Evolutionary conservation across 192 early-diverging fungal genomes (phyloP).

Genomic region (Phycomyces nitens): DNA sequence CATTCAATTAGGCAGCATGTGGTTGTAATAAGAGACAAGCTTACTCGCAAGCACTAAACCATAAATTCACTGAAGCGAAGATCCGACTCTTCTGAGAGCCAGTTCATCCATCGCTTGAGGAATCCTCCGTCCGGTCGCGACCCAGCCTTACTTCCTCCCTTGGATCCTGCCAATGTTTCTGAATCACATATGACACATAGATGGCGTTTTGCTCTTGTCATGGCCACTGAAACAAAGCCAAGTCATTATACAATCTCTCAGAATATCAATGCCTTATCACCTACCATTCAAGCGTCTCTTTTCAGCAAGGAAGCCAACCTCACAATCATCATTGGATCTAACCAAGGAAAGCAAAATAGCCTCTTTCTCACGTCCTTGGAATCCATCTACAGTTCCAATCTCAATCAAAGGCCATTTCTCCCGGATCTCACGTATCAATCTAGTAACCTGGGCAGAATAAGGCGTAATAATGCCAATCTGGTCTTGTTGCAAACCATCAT

Average conservation of each 20-base stretch:
- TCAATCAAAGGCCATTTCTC: slow-evolving; percentile 62
- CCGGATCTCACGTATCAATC: slow-evolving; percentile 46
- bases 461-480: slow-evolving; percentile 88
- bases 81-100: slow-evolving; percentile 44
- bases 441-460: slow-evolving; percentile 75
- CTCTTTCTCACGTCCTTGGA: slow-evolving; percentile 91
- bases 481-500: slow-evolving; percentile 52
- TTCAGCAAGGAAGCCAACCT: slow-evolving; percentile 84
- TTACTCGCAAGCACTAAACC: background rate
- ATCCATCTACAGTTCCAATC: slow-evolving; percentile 85
- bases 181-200: slow-evolving; percentile 81
- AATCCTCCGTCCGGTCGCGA: slow-evolving; percentile 44
- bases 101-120: slow-evolving; percentile 47
- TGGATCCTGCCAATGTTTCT: slow-evolving; percentile 46
- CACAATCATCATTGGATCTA: slow-evolving; percentile 68
- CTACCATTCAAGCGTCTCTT: slow-evolving; percentile 77
- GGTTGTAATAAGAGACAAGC: no score
- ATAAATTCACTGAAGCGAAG: slow-evolving; percentile 43
- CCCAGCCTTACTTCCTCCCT: slow-evolving; percentile 11
- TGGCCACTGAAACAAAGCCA: slow-evolving; percentile 51
- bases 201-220: slow-evolving; percentile 85
- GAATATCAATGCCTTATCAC: background rate
- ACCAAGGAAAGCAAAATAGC: slow-evolving; percentile 80
- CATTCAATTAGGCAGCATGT: no score
- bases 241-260: background rate